Conservation (phyloP, 73 alveolate genomes). For the Paraurostyla sp. region DNA sequence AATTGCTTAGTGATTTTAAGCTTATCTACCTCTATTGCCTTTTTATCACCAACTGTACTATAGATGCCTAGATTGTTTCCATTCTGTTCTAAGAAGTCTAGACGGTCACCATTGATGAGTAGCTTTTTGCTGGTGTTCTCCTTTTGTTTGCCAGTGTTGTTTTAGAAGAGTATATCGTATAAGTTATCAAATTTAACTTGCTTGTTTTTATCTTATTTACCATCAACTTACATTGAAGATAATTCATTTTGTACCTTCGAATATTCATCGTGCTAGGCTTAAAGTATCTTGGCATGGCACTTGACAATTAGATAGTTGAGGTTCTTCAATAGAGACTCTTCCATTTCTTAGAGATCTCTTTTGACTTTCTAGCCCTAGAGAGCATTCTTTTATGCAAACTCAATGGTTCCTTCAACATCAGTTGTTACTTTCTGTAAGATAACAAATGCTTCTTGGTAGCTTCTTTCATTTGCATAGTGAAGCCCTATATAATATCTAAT, state of each 20-base stretch:
- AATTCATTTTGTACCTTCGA: constrained; percentile 1
- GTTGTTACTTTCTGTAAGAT: constrained; percentile 39
- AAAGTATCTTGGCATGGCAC: constrained; percentile 36
- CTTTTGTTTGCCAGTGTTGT: constrained; percentile 35
- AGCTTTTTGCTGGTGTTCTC: background rate
- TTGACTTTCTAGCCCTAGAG: constrained; percentile 52
- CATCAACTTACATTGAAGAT: background rate
- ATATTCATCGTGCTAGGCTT: constrained; percentile 15
- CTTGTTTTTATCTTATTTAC: background rate
- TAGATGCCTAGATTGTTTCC: constrained; percentile 6
- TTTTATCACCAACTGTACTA: background rate
- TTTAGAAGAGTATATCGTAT: constrained; percentile 48
- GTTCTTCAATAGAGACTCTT: constrained; percentile 12
- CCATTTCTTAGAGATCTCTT: constrained; percentile 22
- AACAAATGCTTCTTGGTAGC: constrained; percentile 47
- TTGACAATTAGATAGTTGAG: constrained; percentile 5
- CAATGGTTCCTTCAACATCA: constrained; percentile 54
- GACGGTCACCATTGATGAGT: constrained; percentile 34
- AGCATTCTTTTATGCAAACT: constrained; percentile 55
- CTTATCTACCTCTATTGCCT: constrained; percentile 53
- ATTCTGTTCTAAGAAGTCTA: constrained; percentile 62
- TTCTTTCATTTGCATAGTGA: constrained; percentile 68
- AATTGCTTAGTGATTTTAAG: constrained; percentile 66
- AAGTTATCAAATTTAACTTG: constrained; percentile 50
- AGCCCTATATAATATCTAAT: constrained; percentile 65